Percentiles rank a stretch among this genome's conserved stretches.
Conservation (phyloP, 2,329 filamentous ascomycete genomes). For the Apiospora koreana region DNA sequence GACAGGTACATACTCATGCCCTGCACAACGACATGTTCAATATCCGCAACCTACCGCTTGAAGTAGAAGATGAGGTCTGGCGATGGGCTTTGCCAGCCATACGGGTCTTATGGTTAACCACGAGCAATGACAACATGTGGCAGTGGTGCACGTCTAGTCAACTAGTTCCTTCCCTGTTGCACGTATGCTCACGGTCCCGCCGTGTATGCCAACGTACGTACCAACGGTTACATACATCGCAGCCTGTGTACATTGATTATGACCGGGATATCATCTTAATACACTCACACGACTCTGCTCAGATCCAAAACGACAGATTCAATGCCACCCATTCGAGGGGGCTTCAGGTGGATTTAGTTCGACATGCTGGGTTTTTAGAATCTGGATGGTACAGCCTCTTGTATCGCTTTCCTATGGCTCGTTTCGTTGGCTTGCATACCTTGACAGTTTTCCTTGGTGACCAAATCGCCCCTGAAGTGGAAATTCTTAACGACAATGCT, state of each 20-base stretch:
- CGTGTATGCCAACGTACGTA: neutral
- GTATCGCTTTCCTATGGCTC: neutral
- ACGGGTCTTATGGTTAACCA: neutral
- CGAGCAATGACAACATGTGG: neutral
- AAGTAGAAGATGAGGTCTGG: neutral
- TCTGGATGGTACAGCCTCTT: neutral
- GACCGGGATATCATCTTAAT: neutral
- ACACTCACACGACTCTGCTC: neutral
- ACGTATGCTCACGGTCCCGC: neutral
- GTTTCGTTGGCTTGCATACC: neutral
- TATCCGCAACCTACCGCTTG: neutral
- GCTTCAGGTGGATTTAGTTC: neutral
- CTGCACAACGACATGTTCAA: neutral
- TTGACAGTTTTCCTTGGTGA: neutral
- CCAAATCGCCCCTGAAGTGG: neutral
- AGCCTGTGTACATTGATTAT: neutral
- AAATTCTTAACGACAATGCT: neutral
- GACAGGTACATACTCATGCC: neutral
- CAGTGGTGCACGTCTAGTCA: neutral
- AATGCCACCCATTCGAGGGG: neutral
- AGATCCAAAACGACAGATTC: neutral
- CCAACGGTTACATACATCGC: neutral
- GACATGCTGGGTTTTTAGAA: neutral
- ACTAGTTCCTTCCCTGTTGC: neutral
- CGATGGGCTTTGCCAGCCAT: neutral